Evolutionary conservation across 108 stramenopile species (phyloP), one percentile per base, ranked within the genome.

Genomic region (Stephanodiscus minutulus): DNA sequence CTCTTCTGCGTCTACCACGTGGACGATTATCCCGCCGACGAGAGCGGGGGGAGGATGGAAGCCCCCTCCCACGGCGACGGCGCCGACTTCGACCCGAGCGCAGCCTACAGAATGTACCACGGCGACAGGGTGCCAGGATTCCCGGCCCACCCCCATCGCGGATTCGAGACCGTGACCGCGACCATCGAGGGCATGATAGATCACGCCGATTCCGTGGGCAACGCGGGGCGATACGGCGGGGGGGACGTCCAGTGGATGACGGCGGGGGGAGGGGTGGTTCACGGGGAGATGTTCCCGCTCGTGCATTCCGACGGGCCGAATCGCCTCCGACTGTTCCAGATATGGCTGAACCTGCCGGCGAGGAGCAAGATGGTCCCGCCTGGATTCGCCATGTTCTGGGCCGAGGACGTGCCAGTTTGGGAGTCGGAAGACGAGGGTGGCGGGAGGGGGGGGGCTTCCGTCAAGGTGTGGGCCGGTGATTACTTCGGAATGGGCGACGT

Each of bases 201-300:
- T 54, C 93, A 96, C 61, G 73, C 82, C 27, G 93, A 96, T 75
- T 81, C 73, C 28, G 36, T 82, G 22, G 93, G 93, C 3, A 92
- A 92, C 76, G 80, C 62, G 0, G 88, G 84, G 20, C 67, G 86
- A 7, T 89, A 88, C 74, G 91, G 91, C 9, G 44, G 72, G 27
- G 88, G 87, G 11, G 93, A 95, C 74, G 67, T 97, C 6, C 96
- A 97, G 77, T 95, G 92, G 93, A 92, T 97, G 93, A 95, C 94
- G 3, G 93, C 96, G 9, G 96, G 92, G 17, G 47, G 52, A 0
- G 96, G 96, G 15, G 73, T 95, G 22, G 86, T 91, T 7, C 96
- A 97, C 57, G 85, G 81, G 1, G 90, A 90, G 79, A 88, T 87
- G 84, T 88, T 88, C 58, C 87, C 86, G 7, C 68, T 90, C 37